Base-by-base conservation (phyloP, 148 eudicot species). In the Tetragonia tetragonoides region DNA sequence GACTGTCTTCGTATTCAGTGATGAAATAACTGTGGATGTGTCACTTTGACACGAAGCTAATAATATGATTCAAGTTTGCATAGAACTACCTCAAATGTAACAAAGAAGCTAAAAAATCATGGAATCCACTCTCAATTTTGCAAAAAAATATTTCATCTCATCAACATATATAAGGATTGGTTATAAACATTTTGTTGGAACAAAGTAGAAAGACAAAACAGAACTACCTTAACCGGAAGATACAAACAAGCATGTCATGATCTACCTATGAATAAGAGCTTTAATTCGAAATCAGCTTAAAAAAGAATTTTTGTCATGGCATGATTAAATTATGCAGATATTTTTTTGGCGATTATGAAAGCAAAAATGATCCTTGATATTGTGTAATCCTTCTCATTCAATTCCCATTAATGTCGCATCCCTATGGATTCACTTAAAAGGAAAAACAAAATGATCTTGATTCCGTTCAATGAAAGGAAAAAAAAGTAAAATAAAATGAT, bases 321-420 rank as follows among this genome's bases (percentile, higher is more conserved):
- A 61, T 42, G 38, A 77, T 59, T 53, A 59, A 77, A 69, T 77
- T 21, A 53, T 23, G 64, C 70, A 68, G 15, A 61, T 28, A 28
- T 28, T 28, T 28, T 28, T 28, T 28, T 17, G 67, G 41, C 1
- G 59, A 39, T 42, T 37, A 77, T 23, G 66, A 77, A 41, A 40
- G 11, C 49, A 40, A 71, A 47, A 62, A 34, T 49, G 28, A 51
- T 72, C 64, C 38, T 53, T 72, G 63, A 64, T 79, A 41, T 78
- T 79, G 66, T 73, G 61, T 39, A 72, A 54, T 72, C 53, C 51
- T 38, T 53, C 64, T 57, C 74, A 79, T 49, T 53, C 6, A 65
- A 72, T 64, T 53, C 71, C 71, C 63, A 73, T 79, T 79, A 79
- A 73, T 65, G 72, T 53, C 20, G 10, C 40, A 70, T 71, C 70